Evolutionary conservation across 116 monocot genomes (phyloP), one percentile per base, ranked within the genome.

Genomic region (Zostera marina): DNA sequence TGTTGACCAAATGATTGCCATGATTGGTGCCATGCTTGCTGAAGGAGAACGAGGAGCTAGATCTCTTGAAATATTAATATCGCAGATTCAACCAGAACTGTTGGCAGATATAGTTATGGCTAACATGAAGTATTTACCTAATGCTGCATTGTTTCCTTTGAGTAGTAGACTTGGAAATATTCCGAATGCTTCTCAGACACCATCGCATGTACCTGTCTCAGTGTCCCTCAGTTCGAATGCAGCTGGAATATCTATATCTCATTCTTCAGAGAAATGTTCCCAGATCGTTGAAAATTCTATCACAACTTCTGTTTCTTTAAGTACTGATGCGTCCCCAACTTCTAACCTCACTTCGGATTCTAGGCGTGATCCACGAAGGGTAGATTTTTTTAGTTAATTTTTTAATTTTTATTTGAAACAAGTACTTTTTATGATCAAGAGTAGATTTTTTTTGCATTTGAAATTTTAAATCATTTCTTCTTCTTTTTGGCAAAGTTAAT

Each of bases 301-400:
- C 4, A 44, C 51, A 59, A 39, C 53, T 38, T 59, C 60, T 56
- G 66, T 58, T 56, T 64, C 66, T 8, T 32, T 49, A 46, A 24
- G 65, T 9, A 24, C 76, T 66, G 83, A 99, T 71, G 40, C 25
- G 2, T 59, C 68, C 56, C 32, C 57, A 63, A 22, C 56, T 22
- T 19, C 81, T 26, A 82, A 38, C 71, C 52, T 69, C 64, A 32
- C 51, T 20, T 10, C 58, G 41, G 98, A 99, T 48, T 22, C 62
- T 17, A 99, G 84, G 65, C 86, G 98, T 47, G 91, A 99, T 64
- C 98, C 87, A 42, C 81, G 98, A 79, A 86, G 91, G 73, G 98
- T 99, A 81, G 73, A 70, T 14, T 22, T 61, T 47, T 41, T 17
- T 9, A 54, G 19, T 11, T 54, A 8, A 21, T 23, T 42, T 7